A percentile compares a stretch with the other conserved stretches of the same genome.
These are phyloP conservation scores for Monilinia aucupariae DNA, from an alignment of 2,329 filamentous ascomycete genomes.

Conservation along the genomic window DNA sequence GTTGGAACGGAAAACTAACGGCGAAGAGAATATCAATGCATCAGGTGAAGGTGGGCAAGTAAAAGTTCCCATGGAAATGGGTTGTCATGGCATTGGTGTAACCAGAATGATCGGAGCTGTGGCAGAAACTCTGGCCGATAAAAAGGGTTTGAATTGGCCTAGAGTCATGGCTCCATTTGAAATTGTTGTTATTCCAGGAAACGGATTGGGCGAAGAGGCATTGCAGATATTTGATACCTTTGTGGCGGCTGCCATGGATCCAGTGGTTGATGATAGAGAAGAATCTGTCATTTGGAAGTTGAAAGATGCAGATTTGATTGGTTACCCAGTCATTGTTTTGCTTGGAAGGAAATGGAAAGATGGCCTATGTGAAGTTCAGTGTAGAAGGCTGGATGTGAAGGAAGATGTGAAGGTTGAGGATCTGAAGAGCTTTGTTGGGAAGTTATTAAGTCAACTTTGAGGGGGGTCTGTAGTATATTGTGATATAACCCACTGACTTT, in stretches of 20 bases:
- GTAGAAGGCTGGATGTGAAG: conserved; percentile 28
- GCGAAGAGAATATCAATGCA: neutral
- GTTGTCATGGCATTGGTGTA: conserved; percentile 91
- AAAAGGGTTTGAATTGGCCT: conserved; percentile 80
- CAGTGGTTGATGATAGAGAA: conserved; percentile 67
- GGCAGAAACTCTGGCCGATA: conserved; percentile 68
- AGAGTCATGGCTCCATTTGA: conserved; percentile 80
- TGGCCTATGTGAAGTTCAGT: conserved; percentile 33
- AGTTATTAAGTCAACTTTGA: conserved; percentile 25
- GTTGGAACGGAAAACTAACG: conserved; percentile 20
- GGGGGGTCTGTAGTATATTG: neutral
- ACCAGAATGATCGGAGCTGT: conserved; percentile 85
- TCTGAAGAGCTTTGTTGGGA: conserved; percentile 20
- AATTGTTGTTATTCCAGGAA: conserved; percentile 57
- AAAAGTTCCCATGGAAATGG: conserved; percentile 72
- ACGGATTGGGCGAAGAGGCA: conserved; percentile 44
- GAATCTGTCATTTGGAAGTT: conserved; percentile 76
- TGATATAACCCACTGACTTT: neutral
- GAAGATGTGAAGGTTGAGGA: conserved; percentile 26
- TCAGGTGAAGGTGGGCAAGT: neutral
- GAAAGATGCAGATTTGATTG: conserved; percentile 81
- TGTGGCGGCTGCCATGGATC: conserved; percentile 45
- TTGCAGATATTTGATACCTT: conserved; percentile 60
- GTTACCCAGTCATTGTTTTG: conserved; percentile 78
- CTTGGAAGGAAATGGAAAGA: conserved; percentile 64